A percentile compares a stretch with the other conserved stretches of the same genome.
phyloP scores from a whole-genome alignment of 371 early-diverging fungal genomes.

The Haplosporangium sp. region DNA sequence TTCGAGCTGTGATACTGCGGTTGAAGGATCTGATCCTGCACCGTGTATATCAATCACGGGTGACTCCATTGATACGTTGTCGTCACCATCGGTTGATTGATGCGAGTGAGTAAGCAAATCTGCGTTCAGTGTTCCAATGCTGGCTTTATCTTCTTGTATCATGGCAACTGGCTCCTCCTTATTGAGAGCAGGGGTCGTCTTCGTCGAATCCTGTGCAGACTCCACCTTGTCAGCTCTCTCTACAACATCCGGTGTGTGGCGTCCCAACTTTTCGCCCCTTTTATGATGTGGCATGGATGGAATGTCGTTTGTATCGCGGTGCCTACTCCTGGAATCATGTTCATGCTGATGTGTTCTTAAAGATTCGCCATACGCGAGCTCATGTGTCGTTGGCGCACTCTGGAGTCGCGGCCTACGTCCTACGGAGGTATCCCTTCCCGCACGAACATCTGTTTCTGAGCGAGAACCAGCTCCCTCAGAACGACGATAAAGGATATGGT shows the following conservation, averaged over 20 bases:
- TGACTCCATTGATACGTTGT: too few relatives aligned
- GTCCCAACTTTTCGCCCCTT: conserved; percentile 1
- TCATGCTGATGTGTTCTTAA: conserved; percentile 7
- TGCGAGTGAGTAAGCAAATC: too few relatives aligned
- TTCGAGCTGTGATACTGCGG: too few relatives aligned
- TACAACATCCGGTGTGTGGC: not conserved
- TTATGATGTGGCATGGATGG: not conserved
- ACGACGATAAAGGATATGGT: conserved; percentile 1
- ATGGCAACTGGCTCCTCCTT: too few relatives aligned
- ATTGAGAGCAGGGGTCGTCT: too few relatives aligned
- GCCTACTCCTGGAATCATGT: conserved; percentile 4
- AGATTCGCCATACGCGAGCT: conserved; percentile 3
- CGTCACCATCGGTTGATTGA: too few relatives aligned
- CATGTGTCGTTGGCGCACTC: conserved; percentile 25
- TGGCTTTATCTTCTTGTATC: too few relatives aligned
- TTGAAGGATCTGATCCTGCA: too few relatives aligned
- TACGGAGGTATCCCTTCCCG: not conserved
- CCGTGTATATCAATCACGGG: too few relatives aligned
- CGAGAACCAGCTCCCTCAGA: conserved; percentile 27
- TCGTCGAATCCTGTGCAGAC: too few relatives aligned
- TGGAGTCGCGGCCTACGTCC: conserved; percentile 21
- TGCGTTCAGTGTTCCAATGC: too few relatives aligned
- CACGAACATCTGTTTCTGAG: conserved; percentile 14
- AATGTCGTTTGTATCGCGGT: conserved; percentile 14
- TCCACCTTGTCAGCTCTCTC: not conserved